Evolutionary conservation across 2,329 filamentous ascomycete genomes (phyloP).

Genomic region (Elsinoe perseae): DNA sequence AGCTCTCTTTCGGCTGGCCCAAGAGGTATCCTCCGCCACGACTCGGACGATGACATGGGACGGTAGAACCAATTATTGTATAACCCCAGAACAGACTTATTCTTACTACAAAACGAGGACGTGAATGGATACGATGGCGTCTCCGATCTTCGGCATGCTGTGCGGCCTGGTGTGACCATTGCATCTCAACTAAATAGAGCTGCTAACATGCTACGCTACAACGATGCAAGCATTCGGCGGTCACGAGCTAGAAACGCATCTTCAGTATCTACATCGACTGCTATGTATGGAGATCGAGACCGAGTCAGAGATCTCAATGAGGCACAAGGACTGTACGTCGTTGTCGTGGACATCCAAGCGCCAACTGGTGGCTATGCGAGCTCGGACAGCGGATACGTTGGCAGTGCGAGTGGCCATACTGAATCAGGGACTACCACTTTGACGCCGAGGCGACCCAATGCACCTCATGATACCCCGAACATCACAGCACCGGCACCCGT

Average conservation of each 20-base stretch:
- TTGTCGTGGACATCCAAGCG: background rate
- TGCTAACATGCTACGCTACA: background rate
- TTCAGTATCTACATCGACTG: background rate
- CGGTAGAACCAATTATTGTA: background rate
- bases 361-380: background rate
- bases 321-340: background rate
- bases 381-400: background rate
- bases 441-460: too few relatives aligned
- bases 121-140: constrained; percentile 1
- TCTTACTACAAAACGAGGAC: background rate
- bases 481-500: too few relatives aligned
- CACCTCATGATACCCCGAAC: too few relatives aligned
- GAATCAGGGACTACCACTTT: too few relatives aligned
- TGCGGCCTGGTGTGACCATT: background rate
- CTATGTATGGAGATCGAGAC: background rate
- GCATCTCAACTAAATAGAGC: background rate
- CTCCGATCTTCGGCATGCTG: background rate
- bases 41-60: constrained; percentile 3
- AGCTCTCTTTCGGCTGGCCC: background rate
- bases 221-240: background rate
- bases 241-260: background rate
- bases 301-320: background rate
- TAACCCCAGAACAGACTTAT: background rate
- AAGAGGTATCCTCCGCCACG: background rate
- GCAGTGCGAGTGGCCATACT: too few relatives aligned